Conservation (phyloP, 192 early-diverging fungal species). For the Backusella luteola region DNA sequence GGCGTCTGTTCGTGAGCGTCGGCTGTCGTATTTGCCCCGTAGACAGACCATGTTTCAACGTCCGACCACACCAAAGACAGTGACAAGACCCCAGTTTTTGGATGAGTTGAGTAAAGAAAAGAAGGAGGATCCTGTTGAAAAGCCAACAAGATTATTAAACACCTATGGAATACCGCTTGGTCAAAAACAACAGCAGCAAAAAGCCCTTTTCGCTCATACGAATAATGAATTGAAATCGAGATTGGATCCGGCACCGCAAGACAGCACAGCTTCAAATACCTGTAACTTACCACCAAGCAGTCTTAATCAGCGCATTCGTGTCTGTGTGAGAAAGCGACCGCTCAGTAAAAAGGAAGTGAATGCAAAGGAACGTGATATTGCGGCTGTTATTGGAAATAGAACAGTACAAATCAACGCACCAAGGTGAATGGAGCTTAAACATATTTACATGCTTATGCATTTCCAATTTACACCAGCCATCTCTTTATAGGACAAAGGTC, state of each 20-base stretch:
- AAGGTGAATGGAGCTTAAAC: constrained; percentile 55
- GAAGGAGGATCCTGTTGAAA: neutral
- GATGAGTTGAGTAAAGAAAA: neutral
- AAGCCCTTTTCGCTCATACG: constrained; percentile 19
- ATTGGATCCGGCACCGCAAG: neutral
- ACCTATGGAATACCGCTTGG: constrained; percentile 69
- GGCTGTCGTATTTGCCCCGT: constrained; percentile 6
- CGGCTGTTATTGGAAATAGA: constrained; percentile 59
- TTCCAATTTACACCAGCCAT: neutral
- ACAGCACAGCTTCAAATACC: neutral
- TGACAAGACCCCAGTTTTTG: neutral
- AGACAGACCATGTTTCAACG: neutral
- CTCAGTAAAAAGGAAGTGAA: constrained; percentile 82
- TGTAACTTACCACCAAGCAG: constrained; percentile 32
- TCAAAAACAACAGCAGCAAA: neutral
- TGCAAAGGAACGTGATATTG: constrained; percentile 81
- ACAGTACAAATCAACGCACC: constrained; percentile 86
- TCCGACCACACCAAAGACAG: neutral
- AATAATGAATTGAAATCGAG: constrained; percentile 1
- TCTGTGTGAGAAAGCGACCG: constrained; percentile 95
- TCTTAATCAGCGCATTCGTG: constrained; percentile 84
- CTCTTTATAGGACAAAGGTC: constrained; percentile 69
- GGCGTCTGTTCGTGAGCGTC: neutral
- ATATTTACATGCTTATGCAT: neutral
- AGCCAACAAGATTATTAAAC: constrained; percentile 51